phyloP scores from a whole-genome alignment of 306 rosid genomes.

The Lathyrus aphaca region DNA sequence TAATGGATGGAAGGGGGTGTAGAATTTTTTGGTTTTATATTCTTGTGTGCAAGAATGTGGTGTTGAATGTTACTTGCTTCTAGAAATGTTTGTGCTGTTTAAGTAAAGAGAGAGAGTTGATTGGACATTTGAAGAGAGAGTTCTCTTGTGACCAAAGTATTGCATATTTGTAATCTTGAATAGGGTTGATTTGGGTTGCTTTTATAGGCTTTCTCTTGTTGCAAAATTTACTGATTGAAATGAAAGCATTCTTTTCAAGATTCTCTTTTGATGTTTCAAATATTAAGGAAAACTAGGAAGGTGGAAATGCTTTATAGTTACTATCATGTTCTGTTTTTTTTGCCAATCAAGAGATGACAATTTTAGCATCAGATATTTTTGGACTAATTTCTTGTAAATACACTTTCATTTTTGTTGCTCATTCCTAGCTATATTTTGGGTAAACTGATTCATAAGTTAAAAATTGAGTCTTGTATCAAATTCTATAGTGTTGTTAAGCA shows the following conservation, averaged over 20 bases:
- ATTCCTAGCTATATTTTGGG: conserved; percentile 14
- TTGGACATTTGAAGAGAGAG: conserved; percentile 15
- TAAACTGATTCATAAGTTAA: conserved; percentile 1
- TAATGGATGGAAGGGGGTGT: conserved; percentile 4
- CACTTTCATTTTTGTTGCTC: not conserved
- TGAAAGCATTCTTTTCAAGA: conserved; percentile 7
- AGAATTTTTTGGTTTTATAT: not conserved
- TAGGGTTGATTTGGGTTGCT: not conserved
- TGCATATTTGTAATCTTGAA: not conserved
- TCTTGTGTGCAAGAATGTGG: not conserved
- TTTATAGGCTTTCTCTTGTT: conserved; percentile 1
- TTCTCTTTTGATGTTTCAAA: not conserved
- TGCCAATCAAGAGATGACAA: not conserved
- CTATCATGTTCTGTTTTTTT: not conserved
- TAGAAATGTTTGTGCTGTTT: conserved; percentile 18
- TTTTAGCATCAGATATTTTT: not conserved
- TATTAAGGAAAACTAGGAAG: conserved; percentile 22
- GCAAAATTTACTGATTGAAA: not conserved
- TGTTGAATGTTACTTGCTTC: conserved; percentile 1
- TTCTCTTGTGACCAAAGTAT: not conserved
- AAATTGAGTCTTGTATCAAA: conserved; percentile 8
- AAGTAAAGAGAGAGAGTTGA: not conserved
- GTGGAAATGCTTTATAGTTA: not conserved
- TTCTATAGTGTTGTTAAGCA: not conserved
- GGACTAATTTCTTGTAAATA: not conserved